Evolutionary conservation across 176 grass and related monocot genomes (phyloP).

Genomic region (Melocanna baccifera): DNA sequence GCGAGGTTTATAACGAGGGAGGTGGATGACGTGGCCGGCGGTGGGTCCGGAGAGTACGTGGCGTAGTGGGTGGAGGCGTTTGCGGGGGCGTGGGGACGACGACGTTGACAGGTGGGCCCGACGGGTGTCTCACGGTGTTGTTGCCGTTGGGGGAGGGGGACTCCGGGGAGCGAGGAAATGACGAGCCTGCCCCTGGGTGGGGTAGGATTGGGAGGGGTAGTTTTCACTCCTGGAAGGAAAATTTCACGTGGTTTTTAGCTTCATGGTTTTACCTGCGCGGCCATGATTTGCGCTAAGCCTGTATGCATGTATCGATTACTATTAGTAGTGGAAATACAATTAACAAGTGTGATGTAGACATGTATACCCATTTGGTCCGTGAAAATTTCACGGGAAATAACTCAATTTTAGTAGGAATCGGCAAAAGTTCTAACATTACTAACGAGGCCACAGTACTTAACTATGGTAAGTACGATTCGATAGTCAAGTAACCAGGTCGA

Average conservation of each 20-base stretch:
- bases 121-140: slow-evolving; percentile 6
- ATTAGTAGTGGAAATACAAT: neutral
- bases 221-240: neutral
- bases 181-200: neutral
- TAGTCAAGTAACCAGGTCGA: neutral
- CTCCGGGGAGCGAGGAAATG: neutral
- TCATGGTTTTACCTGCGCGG: neutral
- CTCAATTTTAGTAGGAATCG: too few species aligned
- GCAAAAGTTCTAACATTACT: too few species aligned
- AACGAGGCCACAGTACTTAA: too few species aligned
- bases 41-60: slow-evolving; percentile 25
- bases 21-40: slow-evolving; percentile 7
- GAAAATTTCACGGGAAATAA: neutral
- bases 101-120: slow-evolving; percentile 40
- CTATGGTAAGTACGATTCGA: neutral
- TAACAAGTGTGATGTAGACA: neutral
- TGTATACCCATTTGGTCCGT: too few species aligned
- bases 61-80: neutral
- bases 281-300: too few species aligned
- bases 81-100: neutral
- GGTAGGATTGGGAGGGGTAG: neutral
- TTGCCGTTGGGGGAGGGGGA: neutral
- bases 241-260: neutral
- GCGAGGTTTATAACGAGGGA: slow-evolving; percentile 1
- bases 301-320: neutral